phyloP scores from a whole-genome alignment of 192 early-diverging fungal species.

The Helicostylum pulchrum region DNA sequence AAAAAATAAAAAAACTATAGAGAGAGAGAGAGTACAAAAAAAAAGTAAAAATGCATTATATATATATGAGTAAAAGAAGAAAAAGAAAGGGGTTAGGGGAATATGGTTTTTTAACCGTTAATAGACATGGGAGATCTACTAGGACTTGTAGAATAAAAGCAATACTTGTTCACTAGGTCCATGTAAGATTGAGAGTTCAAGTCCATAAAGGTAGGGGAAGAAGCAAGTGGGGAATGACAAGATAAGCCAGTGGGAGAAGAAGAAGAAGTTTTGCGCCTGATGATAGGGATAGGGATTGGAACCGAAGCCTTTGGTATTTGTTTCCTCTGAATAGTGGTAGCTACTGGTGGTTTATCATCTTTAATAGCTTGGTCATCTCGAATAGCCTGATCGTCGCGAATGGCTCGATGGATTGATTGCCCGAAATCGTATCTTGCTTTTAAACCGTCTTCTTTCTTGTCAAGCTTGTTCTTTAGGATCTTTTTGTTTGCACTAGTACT shows the following conservation, averaged over 20 bases:
- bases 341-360: not conserved
- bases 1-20: not conserved
- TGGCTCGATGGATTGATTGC: constrained; percentile 7
- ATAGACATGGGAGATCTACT: constrained; percentile 30
- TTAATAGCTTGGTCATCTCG: constrained; percentile 11
- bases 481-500: not conserved
- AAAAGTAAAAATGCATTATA: not conserved
- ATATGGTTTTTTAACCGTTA: constrained; percentile 4
- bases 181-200: constrained; percentile 46
- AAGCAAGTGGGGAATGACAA: constrained; percentile 3
- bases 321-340: too few relatives aligned
- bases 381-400: too few relatives aligned
- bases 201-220: constrained; percentile 26
- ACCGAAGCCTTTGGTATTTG: not conserved
- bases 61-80: not conserved
- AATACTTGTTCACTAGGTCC: constrained; percentile 56
- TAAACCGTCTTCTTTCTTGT: not conserved
- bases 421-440: constrained; percentile 27
- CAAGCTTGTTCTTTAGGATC: not conserved
- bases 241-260: constrained; percentile 10
- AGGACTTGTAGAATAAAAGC: constrained; percentile 45
- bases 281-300: constrained; percentile 3
- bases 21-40: not conserved
- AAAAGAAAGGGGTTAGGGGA: not conserved
- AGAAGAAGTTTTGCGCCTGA: not conserved